phyloP scores from a whole-genome alignment of 257 asterid genomes.

The Coffea eugenioides region DNA sequence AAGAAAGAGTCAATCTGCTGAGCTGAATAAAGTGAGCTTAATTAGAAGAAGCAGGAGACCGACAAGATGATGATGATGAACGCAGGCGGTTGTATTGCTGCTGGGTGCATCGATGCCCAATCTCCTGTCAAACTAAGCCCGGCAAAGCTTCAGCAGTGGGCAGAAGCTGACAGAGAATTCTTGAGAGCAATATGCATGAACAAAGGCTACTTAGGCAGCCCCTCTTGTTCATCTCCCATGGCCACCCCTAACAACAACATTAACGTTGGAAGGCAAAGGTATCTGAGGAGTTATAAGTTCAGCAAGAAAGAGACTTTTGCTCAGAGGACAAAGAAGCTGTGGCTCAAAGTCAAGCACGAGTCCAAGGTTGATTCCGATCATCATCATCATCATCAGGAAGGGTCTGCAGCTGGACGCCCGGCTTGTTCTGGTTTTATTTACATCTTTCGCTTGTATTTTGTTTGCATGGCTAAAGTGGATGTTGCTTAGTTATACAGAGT shows the following conservation, averaged over 20 bases:
- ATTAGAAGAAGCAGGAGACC: not conserved
- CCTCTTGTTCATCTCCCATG: not conserved
- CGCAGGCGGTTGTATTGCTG: conserved; percentile 6
- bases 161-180: conserved; percentile 19
- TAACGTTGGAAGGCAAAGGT: conserved; percentile 2
- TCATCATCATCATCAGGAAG: not conserved
- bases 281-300: conserved; percentile 12
- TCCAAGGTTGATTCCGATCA: not conserved
- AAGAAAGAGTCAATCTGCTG: not conserved
- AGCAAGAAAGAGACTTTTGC: not conserved
- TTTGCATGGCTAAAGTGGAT: not conserved
- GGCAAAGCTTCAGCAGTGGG: conserved; percentile 14
- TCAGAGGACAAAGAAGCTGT: not conserved
- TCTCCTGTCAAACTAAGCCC: not conserved
- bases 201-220: not conserved
- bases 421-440: not conserved
- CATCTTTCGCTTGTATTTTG: not conserved
- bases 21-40: not conserved
- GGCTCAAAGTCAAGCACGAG: not conserved
- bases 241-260: not conserved
- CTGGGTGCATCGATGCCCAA: conserved; percentile 7
- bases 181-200: not conserved
- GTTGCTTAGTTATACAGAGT: not conserved
- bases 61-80: not conserved
- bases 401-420: not conserved